Evolutionary conservation across 805 yeast species (phyloP), one percentile per base, ranked within the genome.

Genomic region (Myxozyma geophila): DNA sequence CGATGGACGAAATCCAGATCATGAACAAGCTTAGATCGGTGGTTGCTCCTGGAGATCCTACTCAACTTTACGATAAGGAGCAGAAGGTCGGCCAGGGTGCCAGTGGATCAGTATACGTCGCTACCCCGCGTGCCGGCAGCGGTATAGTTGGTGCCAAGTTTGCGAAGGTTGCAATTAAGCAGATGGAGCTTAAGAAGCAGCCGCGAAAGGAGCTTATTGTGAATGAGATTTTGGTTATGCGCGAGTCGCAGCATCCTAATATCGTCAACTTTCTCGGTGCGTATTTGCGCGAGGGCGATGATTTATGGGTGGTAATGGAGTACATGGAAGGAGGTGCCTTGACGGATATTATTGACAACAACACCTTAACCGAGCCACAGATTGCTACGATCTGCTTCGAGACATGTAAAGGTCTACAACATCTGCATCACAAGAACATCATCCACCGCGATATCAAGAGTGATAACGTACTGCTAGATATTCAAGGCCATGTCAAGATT

Each of bases 261-360:
- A 95, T 95, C 76, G 99, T 95, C 63, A 95, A 93, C 75, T 95
- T 90, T 76, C 78, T 95, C 64, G 98, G 93, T 73, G 91, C 97
- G 0, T 96, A 90, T 73, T 78, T 93, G 67, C 82, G 92, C 59
- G 90, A 91, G 3, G 80, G 82, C 54, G 82, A 84, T 63, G 98
- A 95, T 72, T 80, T 95, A 64, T 93, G 98, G 97, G 99, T 95
- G n/a, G 89, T 96, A 39, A 95, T 95, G 99, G 99, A 95, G 76
- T 96, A 87, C 75, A 95, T 95, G 99, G 98, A 96, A 78, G 99
- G 99, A 59, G 99, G 99, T 0, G 89, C 97, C 4, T 80, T 95
- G 70, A 95, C 98, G 0, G 99, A 95, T 78, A 90, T 96, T 47
- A 92, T 96, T 73, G 97, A 92, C 61, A 90, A 92, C 77, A 92